Base-by-base conservation (phyloP, 2,329 filamentous ascomycete species). In the Bimuria novae-zelandiae region DNA sequence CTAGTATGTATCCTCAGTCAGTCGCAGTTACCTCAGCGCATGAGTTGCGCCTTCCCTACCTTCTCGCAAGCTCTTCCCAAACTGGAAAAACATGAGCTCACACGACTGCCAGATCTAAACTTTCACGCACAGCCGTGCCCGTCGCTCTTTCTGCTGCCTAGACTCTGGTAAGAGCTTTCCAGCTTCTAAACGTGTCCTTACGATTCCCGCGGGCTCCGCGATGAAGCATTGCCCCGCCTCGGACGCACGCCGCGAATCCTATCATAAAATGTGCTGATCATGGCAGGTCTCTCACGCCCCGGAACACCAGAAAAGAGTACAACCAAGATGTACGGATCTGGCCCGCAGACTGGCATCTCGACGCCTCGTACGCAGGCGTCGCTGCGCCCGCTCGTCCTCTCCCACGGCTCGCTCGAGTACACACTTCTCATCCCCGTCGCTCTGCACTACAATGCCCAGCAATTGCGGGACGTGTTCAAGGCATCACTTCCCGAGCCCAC, bases 301-400 rank as follows among this genome's bases (percentile, higher is more conserved):
- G 29, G n/a, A 25, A 29, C 17, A 37, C 43, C 43, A 14, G 22
- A 10, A 19, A 47, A 36, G 30, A 14, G 12, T 21, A 27, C 32
- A 60, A 54, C 33, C 61, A 71, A 29, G 76, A 96, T 96, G 92
- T 95, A 94, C 84, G 90, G 90, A 78, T 86, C 89, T 70, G 90
- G 89, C 78, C 87, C 90, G 57, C 92, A 96, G 79, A 99, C 94
- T 80, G 94, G 94, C 78, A 92, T 96, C 73, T 95, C 92, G 64
- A 99, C 94, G 66, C 94, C 94, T 67, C 89, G 94, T 79, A 96
- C 93, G 52, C 94, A 90, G 66, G 88, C 92, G 63, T 96, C 93
- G 61, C 86, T 97, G 63, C 90, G 94, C 64, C 93, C 94, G 59
- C 86, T 99, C 72, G 91, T 89, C 68, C 84, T 99, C 71, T 84